Conservation (phyloP, 768 basidiomycete species). For the Auricularia heimuer region DNA sequence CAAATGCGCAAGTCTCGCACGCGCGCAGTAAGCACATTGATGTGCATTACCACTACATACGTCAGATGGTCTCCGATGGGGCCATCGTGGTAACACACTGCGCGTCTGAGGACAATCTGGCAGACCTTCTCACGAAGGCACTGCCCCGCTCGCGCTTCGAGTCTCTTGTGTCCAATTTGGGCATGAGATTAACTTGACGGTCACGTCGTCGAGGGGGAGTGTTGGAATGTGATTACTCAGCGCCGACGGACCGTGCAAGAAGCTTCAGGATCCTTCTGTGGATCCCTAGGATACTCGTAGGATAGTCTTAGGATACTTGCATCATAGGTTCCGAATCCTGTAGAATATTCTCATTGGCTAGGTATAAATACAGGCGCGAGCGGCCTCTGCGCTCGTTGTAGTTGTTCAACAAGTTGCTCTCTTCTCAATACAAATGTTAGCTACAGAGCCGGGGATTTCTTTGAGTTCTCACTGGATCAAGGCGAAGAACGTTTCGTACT, state of each 20-base stretch:
- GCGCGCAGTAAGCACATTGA: conserved; percentile 35
- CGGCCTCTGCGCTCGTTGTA: too few species aligned
- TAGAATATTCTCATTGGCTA: neutral
- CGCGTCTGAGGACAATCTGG: conserved; percentile 24
- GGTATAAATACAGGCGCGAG: neutral
- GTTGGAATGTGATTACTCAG: too few species aligned
- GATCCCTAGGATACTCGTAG: neutral
- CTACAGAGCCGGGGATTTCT: conserved; percentile 40
- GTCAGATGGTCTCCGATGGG: conserved; percentile 21
- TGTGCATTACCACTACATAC: conserved; percentile 30
- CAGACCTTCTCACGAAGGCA: conserved; percentile 34
- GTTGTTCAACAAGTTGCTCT: too few species aligned
- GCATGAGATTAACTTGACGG: neutral
- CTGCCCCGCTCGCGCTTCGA: conserved; percentile 14
- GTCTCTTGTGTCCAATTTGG: neutral
- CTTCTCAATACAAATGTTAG: too few species aligned
- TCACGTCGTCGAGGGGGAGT: conserved; percentile 1
- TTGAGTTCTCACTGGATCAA: conserved; percentile 27
- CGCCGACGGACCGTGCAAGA: too few species aligned
- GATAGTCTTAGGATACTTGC: neutral
- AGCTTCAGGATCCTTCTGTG: too few species aligned
- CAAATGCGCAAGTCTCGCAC: conserved; percentile 27
- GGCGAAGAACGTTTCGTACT: conserved; percentile 37
- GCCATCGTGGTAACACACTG: conserved; percentile 22
- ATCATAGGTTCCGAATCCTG: neutral